Base-by-base conservation (phyloP, 768 basidiomycete genomes). In the Mrakia gelida region DNA sequence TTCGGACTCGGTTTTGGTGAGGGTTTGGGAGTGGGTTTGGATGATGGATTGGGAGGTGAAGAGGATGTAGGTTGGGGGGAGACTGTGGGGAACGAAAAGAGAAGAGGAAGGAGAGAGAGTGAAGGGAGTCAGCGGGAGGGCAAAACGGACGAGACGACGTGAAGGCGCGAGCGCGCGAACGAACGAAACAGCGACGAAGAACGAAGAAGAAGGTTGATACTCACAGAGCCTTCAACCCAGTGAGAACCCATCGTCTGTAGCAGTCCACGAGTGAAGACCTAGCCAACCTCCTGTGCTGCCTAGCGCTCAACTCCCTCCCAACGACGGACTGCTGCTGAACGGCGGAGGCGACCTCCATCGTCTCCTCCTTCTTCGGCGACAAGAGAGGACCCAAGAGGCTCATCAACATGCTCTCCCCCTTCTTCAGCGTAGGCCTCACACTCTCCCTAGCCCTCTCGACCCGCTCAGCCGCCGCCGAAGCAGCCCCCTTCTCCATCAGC, bases 261-360 rank as follows among this genome's bases (percentile, higher is more conserved):
- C 84, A 81, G 78, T 85, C 85, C 72, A 85, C 85, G 32, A 85
- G 80, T 28, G 82, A 34, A 23, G 83, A 83, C 67, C 85, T 82
- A 38, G 85, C 85, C 62, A 81, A 81, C 72, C 83, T 80, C n/a
- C 85, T 81, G 73, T 85, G 85, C 21, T 80, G 74, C 21, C 84
- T 80, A 18, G 83, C 80, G 2, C 82, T 59, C 26, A 73, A 49
- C 71, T 63, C 59, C 15, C 71, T 62, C 15, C 73, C 73, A 30
- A 23, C 76, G 13, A 34, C 28, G 32, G 52, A 32, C 18, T 70
- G 77, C 32, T 28, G 56, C 5, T 65, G 34, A 43, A 56, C 43
- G 15, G 18, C 43, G 15, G 18, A 4, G 15, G 7, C 49, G 15
- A 21, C 49, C 49, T 16, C 3, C 49, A 5, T 16, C 49, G 15